Percentiles rank a stretch among this genome's conserved stretches.
These are phyloP conservation scores for Fraxinus angustifolia DNA, from an alignment of 305 asterid genomes.

Conservation along the genomic window DNA sequence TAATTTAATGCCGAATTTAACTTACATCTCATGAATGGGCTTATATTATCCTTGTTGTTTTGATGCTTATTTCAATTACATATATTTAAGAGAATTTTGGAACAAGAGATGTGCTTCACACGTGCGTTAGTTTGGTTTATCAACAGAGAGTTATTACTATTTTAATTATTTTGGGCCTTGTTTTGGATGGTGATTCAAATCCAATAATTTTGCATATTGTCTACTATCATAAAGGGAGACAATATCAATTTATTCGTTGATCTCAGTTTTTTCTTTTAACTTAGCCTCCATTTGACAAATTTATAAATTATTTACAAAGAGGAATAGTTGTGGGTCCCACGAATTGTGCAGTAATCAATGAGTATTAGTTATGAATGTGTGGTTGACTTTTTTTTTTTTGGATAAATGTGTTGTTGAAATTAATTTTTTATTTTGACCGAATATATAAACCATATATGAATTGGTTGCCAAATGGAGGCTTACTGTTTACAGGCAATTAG, in stretches of 20 bases:
- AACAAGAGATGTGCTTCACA: not conserved
- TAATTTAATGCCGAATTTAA: not conserved
- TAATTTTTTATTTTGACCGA: no score
- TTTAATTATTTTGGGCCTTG: not conserved
- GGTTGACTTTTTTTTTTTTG: not conserved
- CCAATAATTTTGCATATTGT: not conserved
- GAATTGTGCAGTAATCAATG: not conserved
- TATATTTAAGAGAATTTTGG: conserved; percentile 2
- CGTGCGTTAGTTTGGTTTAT: not conserved
- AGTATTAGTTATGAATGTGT: no score
- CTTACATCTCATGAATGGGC: not conserved
- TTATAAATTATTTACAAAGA: no score
- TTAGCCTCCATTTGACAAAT: not conserved
- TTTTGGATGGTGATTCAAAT: not conserved
- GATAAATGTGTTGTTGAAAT: not conserved
- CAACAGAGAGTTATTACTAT: not conserved
- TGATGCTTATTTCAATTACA: not conserved
- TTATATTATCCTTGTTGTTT: conserved; percentile 5
- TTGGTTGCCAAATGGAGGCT: not conserved
- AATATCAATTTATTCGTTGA: not conserved
- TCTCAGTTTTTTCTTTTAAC: not conserved
- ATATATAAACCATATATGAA: not conserved
- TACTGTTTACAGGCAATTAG: not conserved
- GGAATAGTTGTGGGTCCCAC: not conserved
- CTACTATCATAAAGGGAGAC: not conserved